A percentile compares a stretch with the other conserved stretches of the same genome.
These are phyloP conservation scores for Teratosphaeria epicoccoides DNA, from an alignment of 2,329 filamentous ascomycete genomes.

Conservation along the genomic window DNA sequence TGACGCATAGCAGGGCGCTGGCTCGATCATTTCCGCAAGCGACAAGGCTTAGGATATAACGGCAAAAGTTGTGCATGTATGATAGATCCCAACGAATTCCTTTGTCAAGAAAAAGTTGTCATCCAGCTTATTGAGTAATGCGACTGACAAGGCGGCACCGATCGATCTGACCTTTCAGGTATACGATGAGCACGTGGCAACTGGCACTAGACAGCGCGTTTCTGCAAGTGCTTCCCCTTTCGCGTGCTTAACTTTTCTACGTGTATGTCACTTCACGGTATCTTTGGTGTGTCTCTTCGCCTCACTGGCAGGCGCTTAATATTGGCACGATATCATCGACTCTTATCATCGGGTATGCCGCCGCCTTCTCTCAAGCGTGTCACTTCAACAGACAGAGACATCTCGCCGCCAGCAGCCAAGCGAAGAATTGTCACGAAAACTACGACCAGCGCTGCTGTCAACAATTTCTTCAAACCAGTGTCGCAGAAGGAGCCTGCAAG, in stretches of 20 bases:
- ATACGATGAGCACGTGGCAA: too few species aligned
- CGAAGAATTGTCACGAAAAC: constrained; percentile 44
- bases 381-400: constrained; percentile 31
- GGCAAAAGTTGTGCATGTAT: neutral
- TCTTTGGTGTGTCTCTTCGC: too few species aligned
- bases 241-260: too few species aligned
- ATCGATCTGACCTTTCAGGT: too few species aligned
- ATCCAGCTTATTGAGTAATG: too few species aligned
- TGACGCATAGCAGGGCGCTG: neutral
- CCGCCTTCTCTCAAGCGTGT: constrained; percentile 25
- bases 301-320: neutral
- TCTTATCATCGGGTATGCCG: constrained; percentile 7
- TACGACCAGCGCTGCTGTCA: constrained; percentile 54
- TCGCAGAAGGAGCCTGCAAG: constrained; percentile 76
- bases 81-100: too few species aligned
- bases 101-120: too few species aligned
- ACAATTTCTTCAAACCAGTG: constrained; percentile 76
- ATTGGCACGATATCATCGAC: too few species aligned
- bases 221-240: too few species aligned
- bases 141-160: too few species aligned
- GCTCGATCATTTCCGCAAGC: neutral
- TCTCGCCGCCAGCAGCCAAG: constrained; percentile 49
- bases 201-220: too few species aligned
- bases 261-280: too few species aligned
- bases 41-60: neutral